Percentiles rank a stretch among this genome's conserved stretches.
Conservation (phyloP, 768 basidiomycete species). For the Lepiota venenata region DNA sequence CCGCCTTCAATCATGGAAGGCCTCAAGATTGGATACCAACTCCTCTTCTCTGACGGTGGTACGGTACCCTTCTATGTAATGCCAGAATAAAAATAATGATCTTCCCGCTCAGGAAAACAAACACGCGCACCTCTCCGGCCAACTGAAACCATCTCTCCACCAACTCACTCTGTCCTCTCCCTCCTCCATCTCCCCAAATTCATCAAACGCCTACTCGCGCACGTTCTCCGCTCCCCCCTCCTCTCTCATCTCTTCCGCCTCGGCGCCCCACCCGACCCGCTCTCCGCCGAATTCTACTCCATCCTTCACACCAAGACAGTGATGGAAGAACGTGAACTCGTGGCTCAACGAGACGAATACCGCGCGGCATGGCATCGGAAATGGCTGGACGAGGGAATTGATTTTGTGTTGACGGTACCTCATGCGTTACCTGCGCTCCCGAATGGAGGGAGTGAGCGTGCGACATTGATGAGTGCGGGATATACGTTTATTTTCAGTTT, state of each 20-base stretch:
- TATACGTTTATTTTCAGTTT: slow-evolving; percentile 70
- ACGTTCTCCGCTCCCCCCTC: slow-evolving; percentile 28
- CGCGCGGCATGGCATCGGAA: slow-evolving; percentile 43
- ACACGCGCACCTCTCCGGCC: slow-evolving; percentile 29
- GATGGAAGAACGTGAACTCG: slow-evolving; percentile 45
- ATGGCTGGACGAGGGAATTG: slow-evolving; percentile 47
- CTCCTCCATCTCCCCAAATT: slow-evolving; percentile 34
- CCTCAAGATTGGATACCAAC: slow-evolving; percentile 49
- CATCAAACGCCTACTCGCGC: slow-evolving; percentile 42
- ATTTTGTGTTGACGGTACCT: slow-evolving; percentile 62
- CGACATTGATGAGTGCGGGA: slow-evolving; percentile 55
- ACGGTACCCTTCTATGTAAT: slow-evolving; percentile 13
- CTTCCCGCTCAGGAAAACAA: slow-evolving; percentile 37
- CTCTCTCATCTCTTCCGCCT: slow-evolving; percentile 42
- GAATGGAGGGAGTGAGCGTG: slow-evolving; percentile 46
- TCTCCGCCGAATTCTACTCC: slow-evolving; percentile 31
- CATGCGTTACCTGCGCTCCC: slow-evolving; percentile 60
- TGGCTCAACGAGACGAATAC: slow-evolving; percentile 42
- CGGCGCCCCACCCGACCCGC: slow-evolving; percentile 32
- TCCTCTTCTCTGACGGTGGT: slow-evolving; percentile 59
- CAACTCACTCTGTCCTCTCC: slow-evolving; percentile 26
- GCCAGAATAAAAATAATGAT: slow-evolving; percentile 5
- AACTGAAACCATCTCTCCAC: slow-evolving; percentile 30
- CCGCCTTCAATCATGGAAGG: slow-evolving; percentile 51
- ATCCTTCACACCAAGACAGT: slow-evolving; percentile 46